phyloP scores from a whole-genome alignment of 495 filamentous ascomycete species.

The Zalerion maritima region DNA sequence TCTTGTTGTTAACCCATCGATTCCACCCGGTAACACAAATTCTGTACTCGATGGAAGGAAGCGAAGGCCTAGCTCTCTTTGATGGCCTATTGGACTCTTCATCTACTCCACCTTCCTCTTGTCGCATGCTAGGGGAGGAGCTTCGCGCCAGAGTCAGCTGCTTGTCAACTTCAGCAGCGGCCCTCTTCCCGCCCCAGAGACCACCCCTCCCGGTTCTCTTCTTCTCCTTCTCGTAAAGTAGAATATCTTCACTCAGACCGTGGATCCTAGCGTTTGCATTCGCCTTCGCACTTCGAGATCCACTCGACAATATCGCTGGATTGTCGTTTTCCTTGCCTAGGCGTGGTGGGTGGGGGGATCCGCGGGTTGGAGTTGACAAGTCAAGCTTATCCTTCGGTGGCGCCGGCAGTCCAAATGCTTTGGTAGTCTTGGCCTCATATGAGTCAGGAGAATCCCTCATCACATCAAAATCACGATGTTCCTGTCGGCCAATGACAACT shows the following conservation, averaged over 20 bases:
- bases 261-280: slow-evolving; percentile 64
- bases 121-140: slow-evolving; percentile 15
- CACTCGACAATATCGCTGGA: slow-evolving; percentile 46
- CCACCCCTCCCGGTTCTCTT: slow-evolving; percentile 62
- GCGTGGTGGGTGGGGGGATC: slow-evolving; percentile 18
- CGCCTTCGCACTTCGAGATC: slow-evolving; percentile 76
- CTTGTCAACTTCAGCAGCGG: slow-evolving; percentile 40
- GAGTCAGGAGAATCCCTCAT: slow-evolving; percentile 14
- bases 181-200: slow-evolving; percentile 60
- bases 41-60: slow-evolving; percentile 47
- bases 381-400: slow-evolving; percentile 7
- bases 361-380: slow-evolving; percentile 28
- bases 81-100: slow-evolving; percentile 34
- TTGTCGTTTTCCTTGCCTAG: slow-evolving; percentile 78
- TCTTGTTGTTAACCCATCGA: slow-evolving; percentile 51
- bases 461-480: slow-evolving; percentile 19
- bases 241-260: slow-evolving; percentile 64
- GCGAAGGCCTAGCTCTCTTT: slow-evolving; percentile 48
- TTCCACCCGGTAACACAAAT: slow-evolving; percentile 68
- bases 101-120: slow-evolving; percentile 26
- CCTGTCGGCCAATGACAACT: slow-evolving; percentile 9
- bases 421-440: slow-evolving; percentile 10
- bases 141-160: slow-evolving; percentile 20
- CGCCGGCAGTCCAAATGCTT: slow-evolving; percentile 14
- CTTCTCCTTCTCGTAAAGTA: slow-evolving; percentile 83